Conservation (phyloP, 768 basidiomycete species). For the Phanerochaete sordida region DNA sequence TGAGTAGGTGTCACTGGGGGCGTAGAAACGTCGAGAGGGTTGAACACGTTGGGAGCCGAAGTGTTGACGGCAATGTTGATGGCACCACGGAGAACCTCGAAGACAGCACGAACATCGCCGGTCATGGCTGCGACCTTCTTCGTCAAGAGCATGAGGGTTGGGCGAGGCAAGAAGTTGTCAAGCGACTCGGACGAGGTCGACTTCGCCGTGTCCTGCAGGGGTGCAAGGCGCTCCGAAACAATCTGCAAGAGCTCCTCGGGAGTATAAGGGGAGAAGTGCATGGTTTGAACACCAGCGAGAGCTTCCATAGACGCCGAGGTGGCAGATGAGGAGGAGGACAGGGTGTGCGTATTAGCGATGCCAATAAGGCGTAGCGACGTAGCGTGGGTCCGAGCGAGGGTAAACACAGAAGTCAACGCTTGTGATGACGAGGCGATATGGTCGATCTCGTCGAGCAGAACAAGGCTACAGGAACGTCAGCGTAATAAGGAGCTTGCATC, state of each 20-base stretch:
- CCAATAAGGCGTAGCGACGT: constrained; percentile 67
- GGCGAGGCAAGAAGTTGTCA: constrained; percentile 57
- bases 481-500: neutral
- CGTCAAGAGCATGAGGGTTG: constrained; percentile 65
- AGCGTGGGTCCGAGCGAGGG: constrained; percentile 53
- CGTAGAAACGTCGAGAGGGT: constrained; percentile 25
- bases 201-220: constrained; percentile 36
- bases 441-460: constrained; percentile 86
- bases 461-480: constrained; percentile 41
- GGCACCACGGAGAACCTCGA: constrained; percentile 77
- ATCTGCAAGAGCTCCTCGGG: constrained; percentile 68
- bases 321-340: constrained; percentile 48
- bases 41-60: constrained; percentile 29
- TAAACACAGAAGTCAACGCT: constrained; percentile 60
- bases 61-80: constrained; percentile 54
- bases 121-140: constrained; percentile 81
- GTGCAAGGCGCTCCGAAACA: constrained; percentile 57
- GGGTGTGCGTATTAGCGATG: constrained; percentile 87
- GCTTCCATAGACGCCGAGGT: constrained; percentile 33
- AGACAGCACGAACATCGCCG: constrained; percentile 77
- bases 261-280: constrained; percentile 82
- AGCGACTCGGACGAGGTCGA: constrained; percentile 15
- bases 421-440: constrained; percentile 65
- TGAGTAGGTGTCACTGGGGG: constrained; percentile 59
- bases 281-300: constrained; percentile 43